Evolutionary conservation across 495 filamentous ascomycete genomes (phyloP), one percentile per base, ranked within the genome.

Genomic region (Trichoderma virens): DNA sequence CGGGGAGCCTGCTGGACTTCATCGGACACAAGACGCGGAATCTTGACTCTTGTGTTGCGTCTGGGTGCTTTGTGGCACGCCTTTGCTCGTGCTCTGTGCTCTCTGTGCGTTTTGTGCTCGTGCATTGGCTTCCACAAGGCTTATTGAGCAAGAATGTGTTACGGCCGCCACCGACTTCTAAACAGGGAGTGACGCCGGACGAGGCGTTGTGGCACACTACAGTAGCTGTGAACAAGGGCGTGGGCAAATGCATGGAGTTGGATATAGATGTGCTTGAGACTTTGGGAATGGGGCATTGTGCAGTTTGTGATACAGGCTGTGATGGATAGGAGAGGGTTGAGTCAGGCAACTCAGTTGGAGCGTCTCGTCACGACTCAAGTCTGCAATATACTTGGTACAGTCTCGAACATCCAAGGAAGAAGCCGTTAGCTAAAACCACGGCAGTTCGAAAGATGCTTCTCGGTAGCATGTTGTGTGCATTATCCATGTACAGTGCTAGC

Each of bases 1-100:
- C 51, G 51, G 51, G 51, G 51, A 56, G 51, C 51, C 51, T 56
- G 51, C 51, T 56, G 51, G 51, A 56, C 51, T 56, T 56, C 51
- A 56, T 56, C 51, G 51, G 51, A 56, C 51, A 56, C 51, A 56
- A 56, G 51, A 56, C 51, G 51, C 51, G 51, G 51, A 56, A 56
- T 56, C 51, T 56, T 56, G 41, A 13, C 23, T 56, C 25, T 35
- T 35, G 32, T 4, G 32, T 35, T 35, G 25, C n/a, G 27, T 56
- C 8, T 16, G 45, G n/a, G n/a, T 51, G 20, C 45, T 25, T n/a
- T 51, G 51, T 56, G 51, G 25, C 25, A 56, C 51, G 51, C 23
- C n/a, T 13, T 16, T 51, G 45, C 25, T 56, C 51, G 9, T 56
- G 51, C 27, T 14, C 5, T 56, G 23, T 9, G 3, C 25, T 20